Evolutionary conservation across 2,329 filamentous ascomycete species (phyloP).

Genomic region (Stagonosporopsis vannaccii): DNA sequence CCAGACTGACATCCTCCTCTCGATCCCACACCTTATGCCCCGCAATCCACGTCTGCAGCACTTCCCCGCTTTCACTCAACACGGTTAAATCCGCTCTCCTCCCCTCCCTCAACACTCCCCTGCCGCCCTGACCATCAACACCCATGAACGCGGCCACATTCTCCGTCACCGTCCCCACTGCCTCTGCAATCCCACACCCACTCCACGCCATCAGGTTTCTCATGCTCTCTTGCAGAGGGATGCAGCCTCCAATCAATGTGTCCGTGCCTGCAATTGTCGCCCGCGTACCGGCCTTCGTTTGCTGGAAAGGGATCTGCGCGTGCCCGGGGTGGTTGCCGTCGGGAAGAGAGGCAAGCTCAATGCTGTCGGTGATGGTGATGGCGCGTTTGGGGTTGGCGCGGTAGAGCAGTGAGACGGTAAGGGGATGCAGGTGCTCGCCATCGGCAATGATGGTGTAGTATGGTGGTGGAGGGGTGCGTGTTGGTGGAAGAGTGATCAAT

Average conservation of each 20-base stretch:
- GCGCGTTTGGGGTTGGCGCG: slow-evolving; percentile 56
- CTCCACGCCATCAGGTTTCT: slow-evolving; percentile 57
- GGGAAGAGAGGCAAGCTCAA: slow-evolving; percentile 61
- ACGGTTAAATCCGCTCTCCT: slow-evolving; percentile 59
- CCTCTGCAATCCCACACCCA: slow-evolving; percentile 57
- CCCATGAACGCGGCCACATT: slow-evolving; percentile 61
- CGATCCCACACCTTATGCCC: slow-evolving; percentile 57
- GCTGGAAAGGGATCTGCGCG: slow-evolving; percentile 59
- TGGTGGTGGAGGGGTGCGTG: slow-evolving; percentile 42
- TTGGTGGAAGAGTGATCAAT: slow-evolving; percentile 40
- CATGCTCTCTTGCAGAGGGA: slow-evolving; percentile 59
- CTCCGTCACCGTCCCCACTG: slow-evolving; percentile 59
- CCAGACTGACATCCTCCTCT: slow-evolving; percentile 36
- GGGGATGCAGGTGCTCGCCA: slow-evolving; percentile 62
- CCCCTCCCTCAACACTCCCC: slow-evolving; percentile 53
- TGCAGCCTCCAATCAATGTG: slow-evolving; percentile 63
- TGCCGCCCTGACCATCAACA: slow-evolving; percentile 52
- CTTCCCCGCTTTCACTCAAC: slow-evolving; percentile 54
- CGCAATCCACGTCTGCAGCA: slow-evolving; percentile 61
- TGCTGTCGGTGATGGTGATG: slow-evolving; percentile 62
- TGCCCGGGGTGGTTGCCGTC: slow-evolving; percentile 62
- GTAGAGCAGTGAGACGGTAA: slow-evolving; percentile 58
- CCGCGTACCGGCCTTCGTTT: slow-evolving; percentile 58
- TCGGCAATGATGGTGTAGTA: slow-evolving; percentile 64
- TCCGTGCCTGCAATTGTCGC: slow-evolving; percentile 62